phyloP scores from a whole-genome alignment of 2,329 filamentous ascomycete genomes.

The Thelonectria discophora region DNA sequence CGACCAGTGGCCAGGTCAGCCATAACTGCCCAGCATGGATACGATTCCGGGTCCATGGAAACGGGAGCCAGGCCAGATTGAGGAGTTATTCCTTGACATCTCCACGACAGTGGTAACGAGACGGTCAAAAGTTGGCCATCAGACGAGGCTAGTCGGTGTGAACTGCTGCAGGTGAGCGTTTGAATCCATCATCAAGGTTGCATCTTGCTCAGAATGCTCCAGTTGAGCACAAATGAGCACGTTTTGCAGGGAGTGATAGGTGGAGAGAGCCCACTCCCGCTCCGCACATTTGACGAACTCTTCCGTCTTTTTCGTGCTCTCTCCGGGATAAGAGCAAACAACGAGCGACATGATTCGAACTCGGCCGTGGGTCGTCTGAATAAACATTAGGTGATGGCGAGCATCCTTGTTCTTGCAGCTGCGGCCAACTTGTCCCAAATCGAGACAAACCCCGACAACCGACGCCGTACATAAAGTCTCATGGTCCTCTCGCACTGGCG shows the following conservation, averaged over 20 bases:
- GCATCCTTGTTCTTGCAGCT: slow-evolving; percentile 4
- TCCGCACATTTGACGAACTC: slow-evolving; percentile 14
- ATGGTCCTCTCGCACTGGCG: slow-evolving; percentile 4
- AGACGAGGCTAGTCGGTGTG: slow-evolving; percentile 16
- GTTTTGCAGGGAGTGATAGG: slow-evolving; percentile 43
- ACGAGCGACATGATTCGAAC: slow-evolving; percentile 4
- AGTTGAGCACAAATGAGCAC: slow-evolving; percentile 51
- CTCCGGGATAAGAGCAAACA: slow-evolving; percentile 13
- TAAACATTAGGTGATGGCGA: slow-evolving; percentile 7
- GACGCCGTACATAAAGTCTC: neutral
- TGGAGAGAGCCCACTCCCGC: slow-evolving; percentile 22
- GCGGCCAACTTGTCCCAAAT: slow-evolving; percentile 1
- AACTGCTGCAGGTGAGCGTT: neutral
- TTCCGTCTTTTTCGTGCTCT: neutral
- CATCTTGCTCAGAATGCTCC: neutral
- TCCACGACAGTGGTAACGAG: slow-evolving; percentile 20
- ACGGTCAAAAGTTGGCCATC: slow-evolving; percentile 24
- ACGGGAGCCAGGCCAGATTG: slow-evolving; percentile 36
- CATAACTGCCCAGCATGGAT: neutral
- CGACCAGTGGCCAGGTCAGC: slow-evolving; percentile 13
- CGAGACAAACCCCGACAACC: slow-evolving; percentile 14
- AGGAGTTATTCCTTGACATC: slow-evolving; percentile 28
- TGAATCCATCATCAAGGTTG: slow-evolving; percentile 6
- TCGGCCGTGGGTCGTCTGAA: neutral
- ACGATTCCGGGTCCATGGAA: slow-evolving; percentile 23